Percentiles rank a stretch among this genome's conserved stretches.
Evolutionary conservation across 1,284 basidiomycete genomes (phyloP).

Genomic region (Schizopora paradoxa): DNA sequence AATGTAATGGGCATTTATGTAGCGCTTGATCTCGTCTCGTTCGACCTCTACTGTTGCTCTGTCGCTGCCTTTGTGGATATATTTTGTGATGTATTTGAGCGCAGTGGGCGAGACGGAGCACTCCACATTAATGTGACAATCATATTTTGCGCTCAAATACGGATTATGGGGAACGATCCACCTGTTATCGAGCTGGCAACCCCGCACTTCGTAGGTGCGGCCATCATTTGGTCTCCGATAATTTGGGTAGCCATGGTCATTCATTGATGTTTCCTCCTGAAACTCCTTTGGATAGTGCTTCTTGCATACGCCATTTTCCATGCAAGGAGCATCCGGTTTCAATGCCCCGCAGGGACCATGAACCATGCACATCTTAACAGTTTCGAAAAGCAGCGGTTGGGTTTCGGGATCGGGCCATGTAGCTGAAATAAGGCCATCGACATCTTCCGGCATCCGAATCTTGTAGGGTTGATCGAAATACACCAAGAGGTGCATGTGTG

Average conservation of each 20-base stretch:
- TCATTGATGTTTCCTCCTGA: slow-evolving; percentile 29
- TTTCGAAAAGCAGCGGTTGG: slow-evolving; percentile 34
- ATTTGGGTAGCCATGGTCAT: slow-evolving; percentile 34
- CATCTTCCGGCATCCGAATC: slow-evolving; percentile 28
- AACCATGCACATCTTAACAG: slow-evolving; percentile 34
- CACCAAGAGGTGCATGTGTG: slow-evolving; percentile 42
- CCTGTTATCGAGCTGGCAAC: slow-evolving; percentile 26
- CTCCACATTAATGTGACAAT: slow-evolving; percentile 48
- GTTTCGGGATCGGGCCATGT: slow-evolving; percentile 34
- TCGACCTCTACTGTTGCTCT: slow-evolving; percentile 29
- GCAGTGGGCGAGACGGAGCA: slow-evolving; percentile 28
- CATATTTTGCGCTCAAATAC: slow-evolving; percentile 27
- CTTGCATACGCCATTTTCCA: slow-evolving; percentile 36
- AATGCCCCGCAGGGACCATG: slow-evolving; percentile 40
- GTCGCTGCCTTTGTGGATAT: slow-evolving; percentile 43
- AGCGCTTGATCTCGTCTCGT: slow-evolving; percentile 32
- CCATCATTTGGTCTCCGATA: slow-evolving; percentile 34
- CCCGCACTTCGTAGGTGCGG: slow-evolving; percentile 22
- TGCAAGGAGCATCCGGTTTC: slow-evolving; percentile 33
- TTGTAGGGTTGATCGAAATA: slow-evolving; percentile 31
- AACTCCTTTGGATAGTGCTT: slow-evolving; percentile 39
- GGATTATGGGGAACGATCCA: slow-evolving; percentile 37
- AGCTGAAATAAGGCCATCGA: slow-evolving; percentile 40
- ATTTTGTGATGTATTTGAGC: slow-evolving; percentile 43
- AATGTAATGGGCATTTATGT: slow-evolving; percentile 35